Base-by-base conservation (phyloP, 2,329 filamentous ascomycete species). In the Paecilomyces sp. region DNA sequence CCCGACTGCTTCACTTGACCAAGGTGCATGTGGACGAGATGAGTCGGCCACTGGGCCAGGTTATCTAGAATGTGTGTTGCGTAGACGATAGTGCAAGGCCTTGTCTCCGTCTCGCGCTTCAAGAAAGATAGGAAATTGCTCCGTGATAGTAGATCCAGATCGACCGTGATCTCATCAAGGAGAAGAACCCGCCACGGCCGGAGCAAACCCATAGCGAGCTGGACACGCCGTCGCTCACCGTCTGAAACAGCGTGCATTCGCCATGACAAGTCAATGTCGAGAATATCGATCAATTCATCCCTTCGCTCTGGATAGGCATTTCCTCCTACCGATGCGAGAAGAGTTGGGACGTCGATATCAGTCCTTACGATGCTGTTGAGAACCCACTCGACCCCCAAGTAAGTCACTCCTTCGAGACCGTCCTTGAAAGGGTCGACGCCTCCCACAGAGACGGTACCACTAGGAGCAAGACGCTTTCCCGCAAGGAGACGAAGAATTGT, bases 21-120 rank as follows among this genome's bases (percentile, higher is more conserved):
- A 54, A 96, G 75, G 71, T 92, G 88, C 93, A 99, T 97, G 74
- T 97, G 93, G 56, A 96, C 92, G 41, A 99, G 81, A 76, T 99
- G 92, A 0, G 90, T 96, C 6, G 94, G 94, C 94, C 94, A 99
- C 22, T 88, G 87, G 0, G 92, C 92, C 56, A 99, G 79, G 73
- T 97, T 97, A 72, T 99, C 94, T 66, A 99, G 78, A 64, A 99
- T 97, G 76, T 99, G 94, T 13, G 94, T 99, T 7, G 94, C 94
- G 73, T 99, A 99, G 31, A 99, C 92, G 67, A 99, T 90, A 3
- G 94, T 97, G 72, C 92, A 97, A 47, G 86, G 82, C 57, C 93
- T 82, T 7, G 72, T 80, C 77, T 93, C 89, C 0, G 93, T 97
- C 84, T 99, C 94, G 61, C 82, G 81, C 76, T 92, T 92, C 70